Evolutionary conservation across 345 rosid species (phyloP).

Genomic region (Populus davidiana): DNA sequence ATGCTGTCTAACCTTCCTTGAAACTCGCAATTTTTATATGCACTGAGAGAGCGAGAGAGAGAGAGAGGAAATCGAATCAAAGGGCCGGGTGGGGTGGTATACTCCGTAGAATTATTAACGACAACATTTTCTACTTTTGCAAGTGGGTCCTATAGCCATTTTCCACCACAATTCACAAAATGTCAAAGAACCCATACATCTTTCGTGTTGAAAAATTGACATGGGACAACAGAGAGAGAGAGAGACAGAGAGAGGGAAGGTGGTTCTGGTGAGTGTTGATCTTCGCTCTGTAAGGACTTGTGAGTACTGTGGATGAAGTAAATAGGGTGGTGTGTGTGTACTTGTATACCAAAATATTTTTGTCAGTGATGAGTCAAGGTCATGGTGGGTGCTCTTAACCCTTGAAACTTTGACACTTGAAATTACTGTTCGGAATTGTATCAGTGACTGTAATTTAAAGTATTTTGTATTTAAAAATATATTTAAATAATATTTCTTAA

Average conservation of each 20-base stretch:
- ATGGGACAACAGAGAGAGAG: neutral
- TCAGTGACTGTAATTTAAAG: no score
- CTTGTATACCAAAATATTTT: constrained; percentile 10
- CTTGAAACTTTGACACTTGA: neutral
- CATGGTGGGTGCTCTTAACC: neutral
- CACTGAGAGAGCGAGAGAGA: neutral
- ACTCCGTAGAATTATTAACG: constrained; percentile 22
- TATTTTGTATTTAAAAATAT: no score
- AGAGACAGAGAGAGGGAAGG: neutral
- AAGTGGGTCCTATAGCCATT: constrained; percentile 37
- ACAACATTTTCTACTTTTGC: constrained; percentile 11
- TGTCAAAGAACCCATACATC: constrained; percentile 31
- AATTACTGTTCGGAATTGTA: no score
- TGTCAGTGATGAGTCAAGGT: constrained; percentile 8
- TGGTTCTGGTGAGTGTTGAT: neutral
- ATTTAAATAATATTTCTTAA: no score
- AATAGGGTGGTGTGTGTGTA: neutral
- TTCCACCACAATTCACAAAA: constrained; percentile 43
- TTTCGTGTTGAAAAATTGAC: constrained; percentile 20
- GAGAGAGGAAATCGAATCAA: neutral
- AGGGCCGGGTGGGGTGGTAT: constrained; percentile 1
- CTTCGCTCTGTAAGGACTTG: neutral
- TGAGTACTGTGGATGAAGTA: neutral
- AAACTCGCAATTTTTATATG: constrained; percentile 1
- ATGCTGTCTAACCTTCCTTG: constrained; percentile 7